phyloP scores from a whole-genome alignment of 768 basidiomycete genomes.

The Phanerodontia chrysosporium region DNA sequence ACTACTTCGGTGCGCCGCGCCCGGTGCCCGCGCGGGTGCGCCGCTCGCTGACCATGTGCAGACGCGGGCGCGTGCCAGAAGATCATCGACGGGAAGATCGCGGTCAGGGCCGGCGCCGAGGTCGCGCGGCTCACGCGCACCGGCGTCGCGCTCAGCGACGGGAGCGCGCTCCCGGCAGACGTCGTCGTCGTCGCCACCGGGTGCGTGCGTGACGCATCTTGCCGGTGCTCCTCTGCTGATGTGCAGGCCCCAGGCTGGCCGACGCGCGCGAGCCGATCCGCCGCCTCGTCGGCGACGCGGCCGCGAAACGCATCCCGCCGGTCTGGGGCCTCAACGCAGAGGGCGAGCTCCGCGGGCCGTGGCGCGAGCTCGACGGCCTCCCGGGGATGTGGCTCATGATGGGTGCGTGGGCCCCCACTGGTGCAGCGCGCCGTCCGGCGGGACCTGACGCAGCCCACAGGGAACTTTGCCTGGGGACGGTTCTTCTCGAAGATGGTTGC shows the following conservation, averaged over 20 bases:
- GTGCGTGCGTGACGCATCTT: constrained; percentile 20
- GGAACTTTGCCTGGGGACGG: constrained; percentile 55
- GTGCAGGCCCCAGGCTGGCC: neutral
- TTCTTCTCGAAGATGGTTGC: constrained; percentile 68
- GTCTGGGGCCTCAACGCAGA: constrained; percentile 65
- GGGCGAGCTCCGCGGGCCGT: constrained; percentile 54
- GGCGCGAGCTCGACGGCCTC: constrained; percentile 43
- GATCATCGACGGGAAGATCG: constrained; percentile 48
- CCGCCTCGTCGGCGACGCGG: constrained; percentile 41
- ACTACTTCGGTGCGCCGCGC: constrained; percentile 37
- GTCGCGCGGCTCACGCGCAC: constrained; percentile 25
- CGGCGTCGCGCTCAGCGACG: constrained; percentile 20
- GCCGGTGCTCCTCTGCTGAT: neutral
- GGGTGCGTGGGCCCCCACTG: constrained; percentile 31
- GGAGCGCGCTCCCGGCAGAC: constrained; percentile 21
- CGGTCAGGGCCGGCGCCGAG: constrained; percentile 38
- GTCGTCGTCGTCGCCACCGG: constrained; percentile 26
- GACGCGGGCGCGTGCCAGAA: constrained; percentile 37
- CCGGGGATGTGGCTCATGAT: constrained; percentile 56
- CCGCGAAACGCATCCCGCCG: constrained; percentile 40
- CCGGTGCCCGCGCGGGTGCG: constrained; percentile 11
- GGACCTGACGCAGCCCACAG: constrained; percentile 15
- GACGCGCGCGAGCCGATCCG: constrained; percentile 14
- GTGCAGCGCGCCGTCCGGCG: neutral
- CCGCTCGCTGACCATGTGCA: constrained; percentile 6